Percentiles rank a stretch among this genome's conserved stretches.
phyloP scores from a whole-genome alignment of 208 protist genomes.

The Trypanosoma theileri region DNA sequence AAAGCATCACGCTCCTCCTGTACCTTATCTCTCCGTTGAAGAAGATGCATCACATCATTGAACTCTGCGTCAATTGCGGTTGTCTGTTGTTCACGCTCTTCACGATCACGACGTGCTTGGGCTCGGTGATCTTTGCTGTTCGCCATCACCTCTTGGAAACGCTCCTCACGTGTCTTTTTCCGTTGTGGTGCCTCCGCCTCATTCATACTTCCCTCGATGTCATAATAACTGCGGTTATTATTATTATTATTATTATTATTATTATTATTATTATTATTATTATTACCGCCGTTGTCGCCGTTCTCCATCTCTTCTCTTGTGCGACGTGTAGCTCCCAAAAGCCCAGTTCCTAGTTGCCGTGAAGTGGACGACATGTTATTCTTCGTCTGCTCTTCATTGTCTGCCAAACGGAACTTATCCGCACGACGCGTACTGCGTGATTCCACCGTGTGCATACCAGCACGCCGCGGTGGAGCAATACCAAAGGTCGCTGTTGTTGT shows the following conservation, averaged over 20 bases:
- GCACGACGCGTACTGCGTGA: constrained; percentile 40
- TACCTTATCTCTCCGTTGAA: constrained; percentile 58
- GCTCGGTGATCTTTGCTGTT: constrained; percentile 62
- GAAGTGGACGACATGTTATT: constrained; percentile 4
- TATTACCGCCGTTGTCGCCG: not conserved
- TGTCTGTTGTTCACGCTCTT: constrained; percentile 55
- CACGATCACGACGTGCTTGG: constrained; percentile 65
- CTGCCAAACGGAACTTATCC: constrained; percentile 31
- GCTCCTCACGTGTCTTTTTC: constrained; percentile 56
- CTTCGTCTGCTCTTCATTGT: constrained; percentile 6
- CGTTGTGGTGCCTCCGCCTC: constrained; percentile 17
- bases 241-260: constrained; percentile 16
- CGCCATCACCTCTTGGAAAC: constrained; percentile 65
- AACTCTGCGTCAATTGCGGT: constrained; percentile 69
- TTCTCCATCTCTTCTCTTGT: not conserved
- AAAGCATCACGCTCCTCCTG: constrained; percentile 69
- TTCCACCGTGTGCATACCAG: constrained; percentile 1
- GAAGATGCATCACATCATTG: constrained; percentile 61
- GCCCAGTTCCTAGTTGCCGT: constrained; percentile 19
- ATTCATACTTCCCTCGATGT: too few species aligned
- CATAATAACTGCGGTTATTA: not conserved
- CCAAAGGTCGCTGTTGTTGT: constrained; percentile 29
- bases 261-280: constrained; percentile 16
- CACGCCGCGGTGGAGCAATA: constrained; percentile 5
- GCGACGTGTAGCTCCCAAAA: constrained; percentile 20